Evolutionary conservation across 345 rosid genomes (phyloP), one percentile per base, ranked within the genome.

Genomic region (Salix brachista): DNA sequence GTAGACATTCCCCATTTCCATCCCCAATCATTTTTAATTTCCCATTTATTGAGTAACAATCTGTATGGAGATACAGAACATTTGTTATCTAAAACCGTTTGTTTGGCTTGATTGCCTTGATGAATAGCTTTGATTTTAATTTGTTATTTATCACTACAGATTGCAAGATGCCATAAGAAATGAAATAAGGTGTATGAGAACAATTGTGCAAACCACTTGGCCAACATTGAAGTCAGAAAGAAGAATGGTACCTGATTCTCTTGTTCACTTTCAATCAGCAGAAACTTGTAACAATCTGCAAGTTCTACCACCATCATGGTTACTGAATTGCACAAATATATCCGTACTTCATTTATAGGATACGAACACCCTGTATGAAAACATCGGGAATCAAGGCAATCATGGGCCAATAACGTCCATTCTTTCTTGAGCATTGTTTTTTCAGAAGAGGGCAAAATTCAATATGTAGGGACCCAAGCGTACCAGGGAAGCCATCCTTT

Each of bases 371-470:
- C 52, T 1, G 5, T 46, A 1, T 32, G 3, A 23, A 21, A 72
- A 65, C 46, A 28, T 17, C 37, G 67, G 83, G 84, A 37, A 81
- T 72, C 41, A 18, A 71, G 23, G 73, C 72, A 46, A 81, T 79
- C 46, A 70, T 26, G 19, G 74, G 61, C 81, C 83, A 70, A 66
- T 73, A 73, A 2, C 56, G 62, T 75, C 87, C 87, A 70, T 70
- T 74, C 77, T 37, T 65, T 16, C 36, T 62, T 52, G n/a, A 19
- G 73, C 75, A 84, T 36, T 62, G 3, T 34, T 73, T n/a, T 67
- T 76, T 46, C 32, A 84, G 75, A 44, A 65, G 67, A 42, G 86
- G 86, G 46, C 82, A 84, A 0, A 30, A 37, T n/a, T 32, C n/a
- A n/a, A 81, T 69, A 1, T 32, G 18, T 12, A 84, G 76, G 56